Evolutionary conservation across 208 protist species (phyloP).

Genomic region (Crithidia thermophila): DNA sequence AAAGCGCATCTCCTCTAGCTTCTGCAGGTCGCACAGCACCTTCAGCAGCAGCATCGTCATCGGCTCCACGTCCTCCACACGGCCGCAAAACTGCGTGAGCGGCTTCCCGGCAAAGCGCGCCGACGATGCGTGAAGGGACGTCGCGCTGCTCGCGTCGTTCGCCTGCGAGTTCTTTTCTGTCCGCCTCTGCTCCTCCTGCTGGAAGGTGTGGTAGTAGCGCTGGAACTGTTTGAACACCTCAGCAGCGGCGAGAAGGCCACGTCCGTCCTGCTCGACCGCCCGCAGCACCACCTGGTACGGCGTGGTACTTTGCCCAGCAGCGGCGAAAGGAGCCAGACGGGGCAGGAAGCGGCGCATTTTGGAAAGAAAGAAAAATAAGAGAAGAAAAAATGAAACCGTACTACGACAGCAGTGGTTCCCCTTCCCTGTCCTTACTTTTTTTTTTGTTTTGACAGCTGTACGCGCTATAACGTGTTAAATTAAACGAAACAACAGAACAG

Average conservation of each 20-base stretch:
- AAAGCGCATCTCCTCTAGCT: conserved; percentile 87
- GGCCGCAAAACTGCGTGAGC: conserved; percentile 75
- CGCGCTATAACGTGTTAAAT: too few relatives aligned
- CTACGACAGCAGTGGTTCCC: too few relatives aligned
- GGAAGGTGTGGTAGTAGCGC: conserved; percentile 47
- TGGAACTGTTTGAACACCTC: conserved; percentile 82
- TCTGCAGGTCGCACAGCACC: conserved; percentile 83
- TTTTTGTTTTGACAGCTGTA: too few relatives aligned
- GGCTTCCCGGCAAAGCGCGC: conserved; percentile 33
- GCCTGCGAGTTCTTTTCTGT: too few relatives aligned
- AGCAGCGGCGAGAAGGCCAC: conserved; percentile 62
- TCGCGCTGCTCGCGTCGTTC: not conserved
- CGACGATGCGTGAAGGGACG: not conserved
- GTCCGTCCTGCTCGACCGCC: conserved; percentile 55
- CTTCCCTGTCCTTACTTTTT: too few relatives aligned
- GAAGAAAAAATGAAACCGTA: not conserved
- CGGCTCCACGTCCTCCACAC: conserved; percentile 61
- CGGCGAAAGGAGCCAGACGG: not conserved
- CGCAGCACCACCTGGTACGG: conserved; percentile 69
- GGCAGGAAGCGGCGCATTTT: conserved; percentile 9
- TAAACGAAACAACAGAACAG: too few relatives aligned
- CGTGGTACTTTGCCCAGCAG: conserved; percentile 1
- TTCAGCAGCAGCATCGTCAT: conserved; percentile 84
- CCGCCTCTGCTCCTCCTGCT: conserved; percentile 21
- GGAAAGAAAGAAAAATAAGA: not conserved